Conservation (phyloP, 257 asterid species). For the Capsicum pubescens region DNA sequence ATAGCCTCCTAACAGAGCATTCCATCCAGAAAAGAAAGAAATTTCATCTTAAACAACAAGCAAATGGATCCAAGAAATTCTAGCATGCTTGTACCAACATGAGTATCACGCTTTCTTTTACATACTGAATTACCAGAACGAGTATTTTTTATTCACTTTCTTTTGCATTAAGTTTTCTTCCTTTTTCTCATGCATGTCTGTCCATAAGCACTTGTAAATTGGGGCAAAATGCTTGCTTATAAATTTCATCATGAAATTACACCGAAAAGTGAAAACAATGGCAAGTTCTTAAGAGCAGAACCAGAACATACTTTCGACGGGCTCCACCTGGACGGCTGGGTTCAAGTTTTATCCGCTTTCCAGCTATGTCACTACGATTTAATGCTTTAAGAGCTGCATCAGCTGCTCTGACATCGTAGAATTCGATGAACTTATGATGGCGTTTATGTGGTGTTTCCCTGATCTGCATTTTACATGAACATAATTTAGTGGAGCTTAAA, state of each 20-base stretch:
- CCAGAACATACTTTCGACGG: conserved; percentile 71
- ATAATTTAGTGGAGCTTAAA: conserved; percentile 34
- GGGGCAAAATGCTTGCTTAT: background rate
- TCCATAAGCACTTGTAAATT: conserved; percentile 15
- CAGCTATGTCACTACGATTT: conserved; percentile 89
- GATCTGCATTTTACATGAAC: conserved; percentile 55
- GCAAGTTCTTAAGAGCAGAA: background rate
- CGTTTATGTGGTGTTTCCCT: conserved; percentile 96
- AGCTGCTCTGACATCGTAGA: conserved; percentile 91
- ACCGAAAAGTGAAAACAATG: background rate
- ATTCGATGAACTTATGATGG: conserved; percentile 96
- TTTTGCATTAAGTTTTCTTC: conserved; percentile 10
- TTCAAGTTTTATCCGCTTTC: conserved; percentile 95
- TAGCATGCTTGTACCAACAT: background rate
- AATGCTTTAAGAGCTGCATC: conserved; percentile 95
- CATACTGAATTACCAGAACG: background rate
- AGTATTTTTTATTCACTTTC: background rate
- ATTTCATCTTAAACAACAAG: background rate
- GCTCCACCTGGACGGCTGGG: conserved; percentile 99
- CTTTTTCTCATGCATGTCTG: background rate
- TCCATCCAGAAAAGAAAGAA: background rate
- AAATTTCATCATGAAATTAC: conserved; percentile 4
- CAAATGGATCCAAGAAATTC: background rate
- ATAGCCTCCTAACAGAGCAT: conserved; percentile 7
- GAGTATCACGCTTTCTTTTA: background rate